Evolutionary conservation across 2,329 filamentous ascomycete genomes (phyloP), one percentile per base, ranked within the genome.

Genomic region (Verticillium zaregamsianum): DNA sequence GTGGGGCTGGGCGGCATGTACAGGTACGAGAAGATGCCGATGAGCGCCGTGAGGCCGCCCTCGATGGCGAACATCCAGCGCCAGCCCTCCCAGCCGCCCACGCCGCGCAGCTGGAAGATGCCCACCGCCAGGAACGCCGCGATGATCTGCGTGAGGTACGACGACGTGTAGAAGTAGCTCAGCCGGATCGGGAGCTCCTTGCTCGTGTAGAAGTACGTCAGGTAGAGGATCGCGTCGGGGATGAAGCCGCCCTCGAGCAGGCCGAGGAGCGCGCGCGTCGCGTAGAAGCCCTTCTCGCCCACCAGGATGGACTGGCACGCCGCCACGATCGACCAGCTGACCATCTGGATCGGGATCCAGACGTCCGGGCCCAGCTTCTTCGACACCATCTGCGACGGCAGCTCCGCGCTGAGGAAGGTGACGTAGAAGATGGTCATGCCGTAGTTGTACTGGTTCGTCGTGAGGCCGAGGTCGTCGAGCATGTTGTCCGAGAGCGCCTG

Each of bases 191-290:
- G 87, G 0, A 91, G 76, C 69, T 91, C 89, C 60, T 80, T 80
- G 2, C 83, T 83, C 28, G 83, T 91, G 75, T 90, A 91, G 74
- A 88, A 91, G 72, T 91, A 91, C 11, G 82, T 86, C 5, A 90
- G 76, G 17, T 65, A 65, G 1, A 65, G 23, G 23, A 65, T 62
- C n/a, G 62, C 62, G 31, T 61, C 45, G 17, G 86, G 85, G 58
- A 89, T 88, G 65, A 89, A 89, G 0, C 85, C 85, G 25, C 84
- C 84, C 70, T 84, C 79, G 59, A 84, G 74, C 2, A 86, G 70
- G 5, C 80, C 82, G 0, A 85, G 71, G 1, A 76, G 65, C 0
- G 68, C 68, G 3, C 71, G 70, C 2, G 71, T 73, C 1, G 69
- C 68, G 35, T 72, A 76, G 64, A 72, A 76, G n/a, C 65, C 67